A percentile compares a stretch with the other conserved stretches of the same genome.
Conservation (phyloP, 768 basidiomycete species). For the Tubosaeta sp. region DNA sequence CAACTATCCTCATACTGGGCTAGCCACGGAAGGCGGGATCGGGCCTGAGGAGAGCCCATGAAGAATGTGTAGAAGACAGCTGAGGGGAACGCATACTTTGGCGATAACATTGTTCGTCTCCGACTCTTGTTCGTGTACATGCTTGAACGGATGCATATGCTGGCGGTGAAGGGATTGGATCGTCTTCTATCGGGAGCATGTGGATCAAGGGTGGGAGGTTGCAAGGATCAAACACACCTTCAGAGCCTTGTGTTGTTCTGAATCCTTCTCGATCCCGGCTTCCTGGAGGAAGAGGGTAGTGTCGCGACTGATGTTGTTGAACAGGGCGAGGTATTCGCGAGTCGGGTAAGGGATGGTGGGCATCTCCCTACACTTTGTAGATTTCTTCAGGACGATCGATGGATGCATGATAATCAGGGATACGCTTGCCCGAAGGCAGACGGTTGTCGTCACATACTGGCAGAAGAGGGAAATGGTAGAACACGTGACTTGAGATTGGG, state of each 20-base stretch:
- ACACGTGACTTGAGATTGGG: background rate
- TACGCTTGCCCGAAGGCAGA: background rate
- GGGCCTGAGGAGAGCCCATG: slow-evolving; percentile 3
- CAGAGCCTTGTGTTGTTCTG: slow-evolving; percentile 6
- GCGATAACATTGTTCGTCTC: slow-evolving; percentile 8
- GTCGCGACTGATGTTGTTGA: background rate
- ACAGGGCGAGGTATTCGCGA: background rate
- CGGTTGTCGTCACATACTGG: background rate
- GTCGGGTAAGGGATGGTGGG: slow-evolving; percentile 4
- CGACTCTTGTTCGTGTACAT: slow-evolving; percentile 14
- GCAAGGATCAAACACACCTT: background rate
- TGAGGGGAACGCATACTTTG: background rate
- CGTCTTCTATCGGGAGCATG: slow-evolving; percentile 1
- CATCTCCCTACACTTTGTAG: no score
- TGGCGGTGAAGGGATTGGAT: background rate
- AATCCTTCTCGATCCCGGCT: background rate
- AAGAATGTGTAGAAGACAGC: no score
- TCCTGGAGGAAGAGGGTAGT: background rate
- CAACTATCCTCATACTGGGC: slow-evolving; percentile 15
- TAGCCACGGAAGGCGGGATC: slow-evolving; percentile 14
- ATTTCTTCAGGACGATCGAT: background rate
- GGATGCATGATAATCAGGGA: background rate
- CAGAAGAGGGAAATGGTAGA: no score
- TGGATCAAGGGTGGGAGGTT: background rate
- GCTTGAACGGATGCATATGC: slow-evolving; percentile 12